Conservation (phyloP, 176 grass and related monocot genomes). For the Musa acuminata region DNA sequence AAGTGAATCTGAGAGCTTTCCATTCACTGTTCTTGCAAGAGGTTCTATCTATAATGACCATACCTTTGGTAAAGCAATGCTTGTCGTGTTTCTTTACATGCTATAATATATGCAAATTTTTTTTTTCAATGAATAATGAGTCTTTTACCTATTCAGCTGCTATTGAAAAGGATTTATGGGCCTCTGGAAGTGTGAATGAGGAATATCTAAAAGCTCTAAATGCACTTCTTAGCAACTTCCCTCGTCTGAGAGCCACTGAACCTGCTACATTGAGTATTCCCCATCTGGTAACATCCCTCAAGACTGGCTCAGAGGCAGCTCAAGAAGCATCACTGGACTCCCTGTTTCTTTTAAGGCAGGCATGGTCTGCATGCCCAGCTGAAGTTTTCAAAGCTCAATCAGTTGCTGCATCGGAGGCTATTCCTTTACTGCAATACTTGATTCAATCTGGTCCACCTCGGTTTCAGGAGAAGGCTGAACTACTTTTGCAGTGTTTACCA, state of each 20-base stretch:
- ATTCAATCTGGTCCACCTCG: conserved; percentile 97
- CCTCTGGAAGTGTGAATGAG: conserved; percentile 83
- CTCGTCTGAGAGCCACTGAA: conserved; percentile 88
- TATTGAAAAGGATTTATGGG: conserved; percentile 99
- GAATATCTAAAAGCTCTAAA: conserved; percentile 97
- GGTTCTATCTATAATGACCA: neutral
- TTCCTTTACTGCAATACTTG: conserved; percentile 95
- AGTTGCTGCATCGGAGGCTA: conserved; percentile 91
- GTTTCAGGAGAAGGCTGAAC: conserved; percentile 95
- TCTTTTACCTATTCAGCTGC: conserved; percentile 47
- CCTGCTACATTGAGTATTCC: conserved; percentile 95
- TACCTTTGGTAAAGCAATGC: neutral
- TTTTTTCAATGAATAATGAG: neutral
- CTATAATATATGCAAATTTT: neutral
- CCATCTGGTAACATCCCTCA: conserved; percentile 96
- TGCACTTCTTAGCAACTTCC: conserved; percentile 87
- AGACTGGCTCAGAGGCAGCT: conserved; percentile 90
- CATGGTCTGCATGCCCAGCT: conserved; percentile 86
- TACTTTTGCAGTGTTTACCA: conserved; percentile 94
- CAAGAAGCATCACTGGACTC: conserved; percentile 99
- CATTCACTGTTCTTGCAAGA: neutral
- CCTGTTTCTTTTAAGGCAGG: conserved; percentile 91
- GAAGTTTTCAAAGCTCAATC: conserved; percentile 99
- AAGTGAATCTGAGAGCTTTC: neutral
- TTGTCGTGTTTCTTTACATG: neutral